Evolutionary conservation across 306 rosid species (phyloP), one percentile per base, ranked within the genome.

Genomic region (Cicer pinnatifidum): DNA sequence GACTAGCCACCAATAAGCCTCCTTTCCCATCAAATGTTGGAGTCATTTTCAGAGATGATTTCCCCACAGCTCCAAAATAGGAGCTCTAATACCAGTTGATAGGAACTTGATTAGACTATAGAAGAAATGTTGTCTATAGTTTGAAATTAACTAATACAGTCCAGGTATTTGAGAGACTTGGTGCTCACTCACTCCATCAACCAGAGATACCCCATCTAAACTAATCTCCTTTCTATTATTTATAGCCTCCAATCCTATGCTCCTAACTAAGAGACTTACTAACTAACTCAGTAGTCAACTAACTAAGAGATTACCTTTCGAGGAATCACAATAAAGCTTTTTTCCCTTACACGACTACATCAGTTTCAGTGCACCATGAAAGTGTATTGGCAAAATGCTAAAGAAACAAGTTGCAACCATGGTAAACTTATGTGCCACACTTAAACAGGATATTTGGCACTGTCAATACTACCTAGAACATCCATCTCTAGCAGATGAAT

Each of bases 171-270:
- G 2, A 12, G 43, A 61, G 23, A 61, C 7, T 39, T 4, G 45
- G 19, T 61, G 67, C 20, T 60, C 46, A n/a, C 67, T 19, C 23
- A 61, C 20, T 35, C 47, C 67, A 61, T 38, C 13, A 61, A 61
- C 28, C 46, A 61, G 38, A 38, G 47, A 13, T 61, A 37, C 67
- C 67, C 3, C 12, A 1, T 9, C 20, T 61, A 13, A 3, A 37
- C 67, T 13, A 13, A 3, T 38, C 67, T 13, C 47, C 4, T 61
- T 61, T 61, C 67, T 61, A 39, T 61, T 61, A 56, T 61, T 7
- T 38, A 38, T 37, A 61, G 67, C 11, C 23, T 61, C 47, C 44
- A 38, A 39, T 37, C 67, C 13, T 15, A 15, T 1, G 6, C 45
- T 11, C 4, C 12, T 35, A 60, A 60, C 46, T 38, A 37, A 60